Conservation (phyloP, 768 basidiomycete species). For the Lactifluus subvellereus region DNA sequence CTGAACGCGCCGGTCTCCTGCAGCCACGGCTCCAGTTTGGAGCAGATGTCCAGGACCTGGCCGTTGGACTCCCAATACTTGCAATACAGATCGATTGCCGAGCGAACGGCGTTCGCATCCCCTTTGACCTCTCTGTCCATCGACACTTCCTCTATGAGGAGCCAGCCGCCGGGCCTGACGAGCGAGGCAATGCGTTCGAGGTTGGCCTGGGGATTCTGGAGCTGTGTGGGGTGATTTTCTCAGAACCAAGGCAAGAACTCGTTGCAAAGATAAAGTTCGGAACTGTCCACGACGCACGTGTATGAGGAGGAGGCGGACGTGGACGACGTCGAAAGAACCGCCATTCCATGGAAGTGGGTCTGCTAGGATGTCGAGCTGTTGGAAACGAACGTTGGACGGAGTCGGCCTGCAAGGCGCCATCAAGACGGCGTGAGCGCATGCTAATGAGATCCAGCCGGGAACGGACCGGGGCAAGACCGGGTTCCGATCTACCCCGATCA, state of each 20-base stretch:
- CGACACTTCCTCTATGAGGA: conserved; percentile 27
- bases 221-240: conserved; percentile 5
- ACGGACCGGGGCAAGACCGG: conserved; percentile 24
- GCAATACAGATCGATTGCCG: background rate
- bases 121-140: background rate
- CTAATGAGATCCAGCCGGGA: no score
- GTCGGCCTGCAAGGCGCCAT: background rate
- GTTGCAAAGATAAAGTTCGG: no score
- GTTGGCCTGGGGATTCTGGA: conserved; percentile 22
- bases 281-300: conserved; percentile 21
- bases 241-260: background rate
- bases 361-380: conserved; percentile 23
- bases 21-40: conserved; percentile 1
- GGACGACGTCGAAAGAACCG: conserved; percentile 26
- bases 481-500: conserved; percentile 25
- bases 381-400: conserved; percentile 27
- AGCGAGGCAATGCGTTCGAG: conserved; percentile 24
- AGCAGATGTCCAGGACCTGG: background rate
- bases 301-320: conserved; percentile 26
- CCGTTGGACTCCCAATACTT: conserved; percentile 11
- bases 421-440: background rate
- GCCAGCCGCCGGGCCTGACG: conserved; percentile 28
- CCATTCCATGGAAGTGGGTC: conserved; percentile 24
- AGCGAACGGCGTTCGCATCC: background rate
- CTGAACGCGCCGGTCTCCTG: background rate